phyloP scores from a whole-genome alignment of 2,329 filamentous ascomycete genomes.

The Aspergillus texensis region DNA sequence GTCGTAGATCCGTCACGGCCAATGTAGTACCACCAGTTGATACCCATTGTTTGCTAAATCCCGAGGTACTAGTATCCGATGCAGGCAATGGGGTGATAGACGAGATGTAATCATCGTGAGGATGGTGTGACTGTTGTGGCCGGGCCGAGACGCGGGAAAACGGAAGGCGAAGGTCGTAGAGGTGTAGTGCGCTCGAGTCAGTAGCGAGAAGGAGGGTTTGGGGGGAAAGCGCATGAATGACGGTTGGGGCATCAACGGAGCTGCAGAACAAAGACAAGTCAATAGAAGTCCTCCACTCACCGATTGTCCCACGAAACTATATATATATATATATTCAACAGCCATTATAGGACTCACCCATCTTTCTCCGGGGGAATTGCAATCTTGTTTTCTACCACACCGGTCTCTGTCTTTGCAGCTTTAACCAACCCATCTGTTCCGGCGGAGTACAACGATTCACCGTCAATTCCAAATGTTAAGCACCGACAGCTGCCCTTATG shows the following conservation, averaged over 20 bases:
- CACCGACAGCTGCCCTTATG: conserved; percentile 94
- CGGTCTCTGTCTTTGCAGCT: conserved; percentile 59
- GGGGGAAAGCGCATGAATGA: conserved; percentile 81
- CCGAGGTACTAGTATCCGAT: conserved; percentile 77
- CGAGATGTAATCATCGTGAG: conserved; percentile 91
- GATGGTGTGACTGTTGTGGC: conserved; percentile 78
- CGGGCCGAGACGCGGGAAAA: conserved; percentile 58
- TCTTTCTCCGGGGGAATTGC: conserved; percentile 62
- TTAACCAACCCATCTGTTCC: conserved; percentile 68
- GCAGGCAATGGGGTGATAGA: conserved; percentile 82
- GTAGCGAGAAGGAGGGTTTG: conserved; percentile 87
- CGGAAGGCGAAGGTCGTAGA: conserved; percentile 77
- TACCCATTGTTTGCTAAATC: conserved; percentile 92
- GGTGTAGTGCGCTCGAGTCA: conserved; percentile 85
- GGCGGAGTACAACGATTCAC: conserved; percentile 64
- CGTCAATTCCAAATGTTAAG: conserved; percentile 77
- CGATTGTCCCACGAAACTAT: not conserved
- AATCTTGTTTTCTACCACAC: conserved; percentile 78
- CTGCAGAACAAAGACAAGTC: conserved; percentile 22
- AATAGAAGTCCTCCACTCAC: not conserved
- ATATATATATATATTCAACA: not conserved
- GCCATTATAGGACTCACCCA: conserved; percentile 35
- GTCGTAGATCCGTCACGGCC: conserved; percentile 83
- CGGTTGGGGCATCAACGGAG: conserved; percentile 70
- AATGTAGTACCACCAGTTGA: conserved; percentile 90